These are phyloP conservation scores for Ophiostoma sp. DNA, from an alignment of 2,329 filamentous ascomycete genomes.

Conservation along the genomic window DNA sequence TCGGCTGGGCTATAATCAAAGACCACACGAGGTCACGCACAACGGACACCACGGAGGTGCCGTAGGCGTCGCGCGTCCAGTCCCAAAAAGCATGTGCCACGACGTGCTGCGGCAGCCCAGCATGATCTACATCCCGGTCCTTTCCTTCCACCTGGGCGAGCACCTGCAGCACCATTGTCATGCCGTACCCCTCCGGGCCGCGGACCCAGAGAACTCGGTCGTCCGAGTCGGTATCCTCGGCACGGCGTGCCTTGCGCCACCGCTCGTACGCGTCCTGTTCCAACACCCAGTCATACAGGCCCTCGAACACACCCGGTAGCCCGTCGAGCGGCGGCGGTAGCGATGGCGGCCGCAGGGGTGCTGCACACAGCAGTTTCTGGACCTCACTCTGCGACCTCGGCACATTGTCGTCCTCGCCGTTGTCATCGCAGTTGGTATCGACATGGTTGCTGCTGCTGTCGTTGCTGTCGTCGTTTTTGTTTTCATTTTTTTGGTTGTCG, in stretches of 20 bases:
- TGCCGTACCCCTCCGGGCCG: not conserved
- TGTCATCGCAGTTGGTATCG: not conserved
- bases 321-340: not conserved
- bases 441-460: too few relatives aligned
- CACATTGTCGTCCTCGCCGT: not conserved
- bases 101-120: too few relatives aligned
- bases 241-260: not conserved
- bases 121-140: not conserved
- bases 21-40: not conserved
- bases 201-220: not conserved
- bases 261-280: not conserved
- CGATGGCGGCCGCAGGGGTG: not conserved
- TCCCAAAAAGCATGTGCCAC: too few relatives aligned
- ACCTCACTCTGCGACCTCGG: not conserved
- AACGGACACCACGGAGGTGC: not conserved
- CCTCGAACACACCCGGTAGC: not conserved
- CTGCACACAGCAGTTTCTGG: not conserved
- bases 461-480: too few relatives aligned
- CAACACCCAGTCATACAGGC: not conserved
- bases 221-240: not conserved
- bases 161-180: not conserved
- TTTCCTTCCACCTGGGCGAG: not conserved
- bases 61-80: too few relatives aligned
- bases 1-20: too few relatives aligned
- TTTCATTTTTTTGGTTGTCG: too few relatives aligned